A percentile compares a stretch with the other conserved stretches of the same genome.
Evolutionary conservation across 2,329 filamentous ascomycete genomes (phyloP).

Genomic region (Hypoxylon sp.): DNA sequence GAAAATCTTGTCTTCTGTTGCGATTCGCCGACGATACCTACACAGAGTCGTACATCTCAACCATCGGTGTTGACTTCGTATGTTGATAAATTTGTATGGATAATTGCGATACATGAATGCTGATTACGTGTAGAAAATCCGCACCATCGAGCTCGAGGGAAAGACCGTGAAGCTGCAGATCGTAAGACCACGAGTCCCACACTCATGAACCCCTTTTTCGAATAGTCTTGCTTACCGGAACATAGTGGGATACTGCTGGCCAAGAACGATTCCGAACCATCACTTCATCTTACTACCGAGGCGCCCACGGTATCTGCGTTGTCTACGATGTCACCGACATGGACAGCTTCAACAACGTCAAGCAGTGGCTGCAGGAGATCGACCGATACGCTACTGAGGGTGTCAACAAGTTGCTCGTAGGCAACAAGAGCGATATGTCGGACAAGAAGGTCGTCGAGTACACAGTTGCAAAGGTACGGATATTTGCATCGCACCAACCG

Average conservation of each 20-base stretch:
- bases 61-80: constrained; percentile 99
- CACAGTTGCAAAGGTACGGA: constrained; percentile 94
- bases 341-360: constrained; percentile 99
- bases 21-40: constrained; percentile 99
- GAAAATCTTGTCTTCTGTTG: constrained; percentile 98
- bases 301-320: constrained; percentile 98
- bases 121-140: constrained; percentile 85
- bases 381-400: constrained; percentile 99
- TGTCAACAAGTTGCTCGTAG: constrained; percentile 98
- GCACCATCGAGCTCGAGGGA: constrained; percentile 98
- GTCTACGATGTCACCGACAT: constrained; percentile 99
- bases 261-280: constrained; percentile 99
- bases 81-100: constrained; percentile 59
- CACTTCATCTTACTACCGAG: constrained; percentile 99
- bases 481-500: constrained; percentile 20
- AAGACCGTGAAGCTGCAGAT: constrained; percentile 99
- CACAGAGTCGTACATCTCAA: constrained; percentile 99
- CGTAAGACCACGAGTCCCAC: constrained; percentile 69
- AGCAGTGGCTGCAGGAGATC: constrained; percentile 99
- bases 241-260: constrained; percentile 97
- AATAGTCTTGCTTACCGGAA: constrained; percentile 51
- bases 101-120: constrained; percentile 32
- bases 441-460: constrained; percentile 99
- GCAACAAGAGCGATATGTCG: constrained; percentile 99
- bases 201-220: not conserved